A percentile compares a stretch with the other conserved stretches of the same genome.
Conservation (phyloP, 805 yeast species). For the Clavispora fructus region DNA sequence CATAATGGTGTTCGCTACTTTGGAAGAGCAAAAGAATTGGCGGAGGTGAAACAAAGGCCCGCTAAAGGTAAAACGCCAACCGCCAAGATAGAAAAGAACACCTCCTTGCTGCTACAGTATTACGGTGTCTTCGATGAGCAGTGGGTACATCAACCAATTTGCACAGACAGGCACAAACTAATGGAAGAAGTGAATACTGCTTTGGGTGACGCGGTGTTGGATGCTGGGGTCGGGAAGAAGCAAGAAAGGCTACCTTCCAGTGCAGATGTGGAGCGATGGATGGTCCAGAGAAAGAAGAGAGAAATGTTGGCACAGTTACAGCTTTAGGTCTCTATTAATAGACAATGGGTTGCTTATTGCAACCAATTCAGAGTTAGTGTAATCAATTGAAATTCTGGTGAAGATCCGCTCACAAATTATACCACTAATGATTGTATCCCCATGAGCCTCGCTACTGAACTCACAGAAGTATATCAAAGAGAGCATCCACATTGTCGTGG, state of each 20-base stretch:
- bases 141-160: not conserved
- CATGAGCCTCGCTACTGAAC: no score
- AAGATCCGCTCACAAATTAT: no score
- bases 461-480: not conserved
- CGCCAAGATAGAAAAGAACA: constrained; percentile 18
- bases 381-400: no score
- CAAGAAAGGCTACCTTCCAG: constrained; percentile 21
- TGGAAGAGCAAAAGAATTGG: constrained; percentile 78
- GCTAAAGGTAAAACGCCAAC: constrained; percentile 12
- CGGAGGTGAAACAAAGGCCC: constrained; percentile 48
- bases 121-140: constrained; percentile 39
- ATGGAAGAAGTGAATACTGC: constrained; percentile 11
- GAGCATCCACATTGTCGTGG: not conserved
- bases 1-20: constrained; percentile 64
- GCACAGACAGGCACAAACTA: constrained; percentile 1
- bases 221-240: not conserved
- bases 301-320: constrained; percentile 34
- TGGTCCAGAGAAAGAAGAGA: constrained; percentile 41
- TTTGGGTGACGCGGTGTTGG: constrained; percentile 5
- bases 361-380: no score
- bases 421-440: no score
- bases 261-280: constrained; percentile 39
- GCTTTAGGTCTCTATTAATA: not conserved
- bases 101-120: constrained; percentile 20
- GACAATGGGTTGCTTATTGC: no score